Percentiles rank a stretch among this genome's conserved stretches.
Conservation (phyloP, 345 rosid species). For the Boechera retrofracta region DNA sequence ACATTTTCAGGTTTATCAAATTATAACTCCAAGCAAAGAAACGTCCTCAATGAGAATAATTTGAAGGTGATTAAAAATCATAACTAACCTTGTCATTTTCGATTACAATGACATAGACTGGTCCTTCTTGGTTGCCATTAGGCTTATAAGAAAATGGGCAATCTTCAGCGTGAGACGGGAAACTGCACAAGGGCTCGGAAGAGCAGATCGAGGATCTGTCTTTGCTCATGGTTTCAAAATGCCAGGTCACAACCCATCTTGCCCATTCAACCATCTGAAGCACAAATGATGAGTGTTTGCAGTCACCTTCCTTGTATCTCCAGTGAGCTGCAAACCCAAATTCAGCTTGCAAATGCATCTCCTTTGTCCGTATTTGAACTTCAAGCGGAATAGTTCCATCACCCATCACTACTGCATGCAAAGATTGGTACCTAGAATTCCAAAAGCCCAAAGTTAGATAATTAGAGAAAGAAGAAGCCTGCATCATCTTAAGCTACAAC, state of each 20-base stretch:
- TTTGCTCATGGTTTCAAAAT: conserved; percentile 82
- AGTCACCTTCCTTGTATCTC: conserved; percentile 95
- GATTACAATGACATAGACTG: conserved; percentile 75
- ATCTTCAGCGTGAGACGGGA: conserved; percentile 77
- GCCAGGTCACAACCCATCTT: conserved; percentile 95
- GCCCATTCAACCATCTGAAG: conserved; percentile 99
- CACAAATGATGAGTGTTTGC: conserved; percentile 78
- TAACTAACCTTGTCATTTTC: conserved; percentile 84
- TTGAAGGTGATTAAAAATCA: neutral
- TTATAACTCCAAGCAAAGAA: conserved; percentile 10
- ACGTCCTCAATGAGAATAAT: neutral
- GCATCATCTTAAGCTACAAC: neutral
- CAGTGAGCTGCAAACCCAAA: conserved; percentile 99
- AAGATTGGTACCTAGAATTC: conserved; percentile 74
- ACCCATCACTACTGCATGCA: conserved; percentile 83
- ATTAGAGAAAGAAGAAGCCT: neutral
- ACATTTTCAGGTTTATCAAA: conserved; percentile 31
- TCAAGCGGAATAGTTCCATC: conserved; percentile 81
- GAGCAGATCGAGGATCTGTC: conserved; percentile 56
- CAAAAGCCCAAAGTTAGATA: conserved; percentile 38
- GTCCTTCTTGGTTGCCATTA: conserved; percentile 63
- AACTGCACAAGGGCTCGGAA: conserved; percentile 64
- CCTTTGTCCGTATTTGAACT: conserved; percentile 90
- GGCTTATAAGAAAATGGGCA: conserved; percentile 84
- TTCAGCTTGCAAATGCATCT: conserved; percentile 96